Base-by-base conservation (phyloP, 148 eudicot species). In the Pouteria glomerata region DNA sequence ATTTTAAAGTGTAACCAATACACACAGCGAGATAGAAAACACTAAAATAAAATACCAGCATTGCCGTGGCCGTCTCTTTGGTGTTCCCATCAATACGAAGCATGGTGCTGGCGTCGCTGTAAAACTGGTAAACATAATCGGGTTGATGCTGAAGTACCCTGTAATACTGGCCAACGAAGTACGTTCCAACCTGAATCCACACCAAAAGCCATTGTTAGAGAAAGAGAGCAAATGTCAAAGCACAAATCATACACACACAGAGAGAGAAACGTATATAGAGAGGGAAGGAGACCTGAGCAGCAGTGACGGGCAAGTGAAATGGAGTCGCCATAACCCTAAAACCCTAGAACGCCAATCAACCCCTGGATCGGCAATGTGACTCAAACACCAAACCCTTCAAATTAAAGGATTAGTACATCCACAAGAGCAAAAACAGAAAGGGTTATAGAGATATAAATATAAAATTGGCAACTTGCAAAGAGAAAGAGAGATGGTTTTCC, bases 131-230 rank as follows among this genome's bases (percentile, higher is more conserved):
- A 72, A 88, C 90, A 68, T 65, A 75, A 30, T 88, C 93, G 0
- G 94, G 91, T 31, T 76, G 73, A 27, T 80, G 84, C 75, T 87
- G 91, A 21, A 88, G 79, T 78, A 86, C 76, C 59, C 86, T 71
- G 74, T 90, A 90, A 66, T 90, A 90, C 77, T 90, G 90, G 31
- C 87, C 85, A 3, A 90, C 90, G 52, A 90, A 90, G 78, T 88
- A 90, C 2, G 89, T 74, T 16, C 96, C 96, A 52, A 90, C 89
- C 96, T 88, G 68, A 56, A 68, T 45, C 37, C 66, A 62, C 30
- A 16, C 55, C 44, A 39, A 75, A 41, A 7, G 21, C 50, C 26
- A 26, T 52, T 73, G 27, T 21, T 6, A 34, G 26, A 37, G 26
- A 37, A 24, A 47, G 30, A 33, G n/a, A 47, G 7, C 44, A 39